Evolutionary conservation across 257 asterid species (phyloP).

Genomic region (Ilex aquifolium): DNA sequence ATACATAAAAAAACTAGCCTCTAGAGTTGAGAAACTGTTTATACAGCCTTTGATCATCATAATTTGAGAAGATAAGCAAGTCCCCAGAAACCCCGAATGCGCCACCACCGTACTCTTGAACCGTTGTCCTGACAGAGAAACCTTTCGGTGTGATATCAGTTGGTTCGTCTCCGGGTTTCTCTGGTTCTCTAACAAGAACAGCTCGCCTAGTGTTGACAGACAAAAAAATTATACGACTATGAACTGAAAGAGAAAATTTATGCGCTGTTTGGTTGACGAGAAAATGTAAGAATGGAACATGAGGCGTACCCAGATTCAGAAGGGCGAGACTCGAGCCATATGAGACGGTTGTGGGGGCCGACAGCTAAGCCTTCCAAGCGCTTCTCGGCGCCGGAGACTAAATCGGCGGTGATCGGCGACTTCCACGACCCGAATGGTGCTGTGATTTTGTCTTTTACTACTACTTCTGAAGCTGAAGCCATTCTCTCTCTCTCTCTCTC

Average conservation of each 20-base stretch:
- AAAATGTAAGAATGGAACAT: neutral
- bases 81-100: neutral
- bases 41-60: neutral
- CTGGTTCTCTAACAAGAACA: neutral
- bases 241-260: no score
- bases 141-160: neutral
- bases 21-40: neutral
- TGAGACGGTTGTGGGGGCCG: neutral
- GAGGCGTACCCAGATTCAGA: neutral
- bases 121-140: neutral
- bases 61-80: neutral
- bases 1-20: neutral
- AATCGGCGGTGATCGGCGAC: neutral
- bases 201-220: neutral
- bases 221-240: no score
- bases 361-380: neutral
- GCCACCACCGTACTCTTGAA: neutral
- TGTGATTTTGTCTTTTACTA: neutral
- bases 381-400: neutral
- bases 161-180: neutral
- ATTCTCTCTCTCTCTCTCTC: no score
- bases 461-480: no score
- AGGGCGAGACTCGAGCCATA: neutral
- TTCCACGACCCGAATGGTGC: neutral
- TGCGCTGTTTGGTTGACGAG: neutral